Evolutionary conservation across 805 yeast genomes (phyloP).

Genomic region (Lipomyces orientalis): DNA sequence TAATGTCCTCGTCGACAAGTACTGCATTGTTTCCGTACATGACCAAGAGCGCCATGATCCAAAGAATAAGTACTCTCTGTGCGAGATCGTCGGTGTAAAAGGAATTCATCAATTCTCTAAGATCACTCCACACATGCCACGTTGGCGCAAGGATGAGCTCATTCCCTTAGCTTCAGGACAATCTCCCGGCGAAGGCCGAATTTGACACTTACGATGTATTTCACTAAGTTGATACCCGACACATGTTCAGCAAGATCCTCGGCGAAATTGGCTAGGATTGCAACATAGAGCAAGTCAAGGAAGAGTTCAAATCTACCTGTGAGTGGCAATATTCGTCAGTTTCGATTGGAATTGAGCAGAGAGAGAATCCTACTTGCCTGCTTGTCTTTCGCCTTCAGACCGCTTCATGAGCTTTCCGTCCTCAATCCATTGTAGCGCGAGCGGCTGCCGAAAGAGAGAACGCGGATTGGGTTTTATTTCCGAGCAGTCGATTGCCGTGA

Average conservation of each 20-base stretch:
- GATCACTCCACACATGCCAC: conserved; percentile 70
- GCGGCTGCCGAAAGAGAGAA: conserved; percentile 13
- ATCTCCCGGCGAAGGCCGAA: background rate
- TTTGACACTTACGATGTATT: conserved; percentile 50
- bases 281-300: conserved; percentile 67
- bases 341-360: background rate
- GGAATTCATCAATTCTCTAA: conserved; percentile 67
- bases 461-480: background rate
- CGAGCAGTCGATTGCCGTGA: background rate
- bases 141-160: conserved; percentile 56
- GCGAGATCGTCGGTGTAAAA: conserved; percentile 65
- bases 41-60: conserved; percentile 59
- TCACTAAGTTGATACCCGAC: conserved; percentile 53
- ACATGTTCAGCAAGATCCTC: conserved; percentile 58
- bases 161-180: background rate
- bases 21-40: conserved; percentile 58
- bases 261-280: conserved; percentile 65
- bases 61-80: conserved; percentile 58
- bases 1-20: conserved; percentile 50
- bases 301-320: conserved; percentile 55
- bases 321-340: background rate
- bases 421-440: conserved; percentile 15
- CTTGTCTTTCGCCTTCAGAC: conserved; percentile 10
- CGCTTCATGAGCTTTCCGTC: conserved; percentile 6
- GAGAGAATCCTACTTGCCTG: background rate